Evolutionary conservation across 1,284 basidiomycete genomes (phyloP).

Genomic region (Paramarasmius palmivorus): DNA sequence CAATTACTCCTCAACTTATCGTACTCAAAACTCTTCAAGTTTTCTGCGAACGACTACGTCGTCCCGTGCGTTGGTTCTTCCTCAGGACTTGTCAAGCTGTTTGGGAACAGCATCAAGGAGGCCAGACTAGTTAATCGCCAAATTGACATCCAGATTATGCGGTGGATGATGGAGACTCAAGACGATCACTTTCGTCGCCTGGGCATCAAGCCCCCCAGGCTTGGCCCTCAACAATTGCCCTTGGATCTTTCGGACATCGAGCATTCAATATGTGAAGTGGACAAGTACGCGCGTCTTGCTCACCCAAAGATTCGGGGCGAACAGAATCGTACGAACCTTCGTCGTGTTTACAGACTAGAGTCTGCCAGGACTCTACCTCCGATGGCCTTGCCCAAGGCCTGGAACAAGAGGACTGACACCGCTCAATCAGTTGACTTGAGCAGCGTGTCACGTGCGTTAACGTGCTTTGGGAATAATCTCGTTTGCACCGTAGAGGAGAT

Average conservation of each 20-base stretch:
- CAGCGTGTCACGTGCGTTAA: conserved; percentile 34
- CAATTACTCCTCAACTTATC: conserved; percentile 58
- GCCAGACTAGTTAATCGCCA: conserved; percentile 26
- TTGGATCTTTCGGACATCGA: conserved; percentile 56
- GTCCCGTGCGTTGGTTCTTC: conserved; percentile 58
- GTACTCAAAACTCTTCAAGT: conserved; percentile 55
- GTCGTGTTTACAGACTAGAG: conserved; percentile 27
- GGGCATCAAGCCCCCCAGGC: background rate
- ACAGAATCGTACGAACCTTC: conserved; percentile 17
- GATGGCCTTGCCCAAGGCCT: conserved; percentile 48
- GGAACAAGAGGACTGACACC: conserved; percentile 41
- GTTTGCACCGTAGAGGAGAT: conserved; percentile 36
- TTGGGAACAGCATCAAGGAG: conserved; percentile 38
- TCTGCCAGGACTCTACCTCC: conserved; percentile 23
- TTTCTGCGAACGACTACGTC: conserved; percentile 61
- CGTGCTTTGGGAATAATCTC: conserved; percentile 21
- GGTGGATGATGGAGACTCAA: conserved; percentile 58
- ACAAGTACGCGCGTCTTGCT: conserved; percentile 59
- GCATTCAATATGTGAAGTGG: conserved; percentile 66
- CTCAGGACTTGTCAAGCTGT: conserved; percentile 55
- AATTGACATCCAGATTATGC: conserved; percentile 53
- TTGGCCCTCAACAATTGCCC: conserved; percentile 3
- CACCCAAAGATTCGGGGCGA: conserved; percentile 37
- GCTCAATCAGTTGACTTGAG: no score
- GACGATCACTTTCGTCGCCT: conserved; percentile 46